Percentiles rank a stretch among this genome's conserved stretches.
Conservation (phyloP, 2,329 filamentous ascomycete genomes). For the Talaromyces sp. region DNA sequence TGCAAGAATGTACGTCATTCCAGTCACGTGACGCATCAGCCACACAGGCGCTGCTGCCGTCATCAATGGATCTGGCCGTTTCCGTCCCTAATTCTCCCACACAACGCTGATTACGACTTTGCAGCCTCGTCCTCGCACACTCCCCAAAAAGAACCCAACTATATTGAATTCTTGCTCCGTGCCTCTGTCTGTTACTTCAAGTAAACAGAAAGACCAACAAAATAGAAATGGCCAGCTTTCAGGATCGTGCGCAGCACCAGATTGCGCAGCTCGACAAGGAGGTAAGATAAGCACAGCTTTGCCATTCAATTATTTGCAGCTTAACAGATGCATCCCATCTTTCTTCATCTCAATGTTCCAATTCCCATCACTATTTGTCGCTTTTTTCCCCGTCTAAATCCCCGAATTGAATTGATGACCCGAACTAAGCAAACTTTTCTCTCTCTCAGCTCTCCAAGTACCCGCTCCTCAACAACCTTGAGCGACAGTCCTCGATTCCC, state of each 20-base stretch:
- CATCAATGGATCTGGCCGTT: slow-evolving; percentile 5
- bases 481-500: slow-evolving; percentile 63
- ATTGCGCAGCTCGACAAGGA: slow-evolving; percentile 66
- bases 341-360: background rate
- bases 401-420: background rate
- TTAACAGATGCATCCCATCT: background rate
- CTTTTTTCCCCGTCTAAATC: background rate
- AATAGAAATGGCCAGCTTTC: slow-evolving; percentile 44
- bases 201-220: background rate
- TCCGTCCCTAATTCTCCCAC: slow-evolving; percentile 4
- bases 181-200: background rate
- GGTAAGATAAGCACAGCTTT: slow-evolving; percentile 36
- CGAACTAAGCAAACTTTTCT: background rate
- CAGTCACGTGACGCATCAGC: slow-evolving; percentile 8
- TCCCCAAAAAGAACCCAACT: background rate
- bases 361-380: background rate
- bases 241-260: slow-evolving; percentile 60
- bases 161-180: background rate
- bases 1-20: background rate
- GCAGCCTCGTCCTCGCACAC: background rate
- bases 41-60: slow-evolving; percentile 7
- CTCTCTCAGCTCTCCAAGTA: slow-evolving; percentile 59
- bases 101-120: background rate
- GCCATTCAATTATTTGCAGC: slow-evolving; percentile 18
- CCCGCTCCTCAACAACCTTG: slow-evolving; percentile 62